phyloP scores from a whole-genome alignment of 116 monocot genomes.

The Zostera marina region DNA sequence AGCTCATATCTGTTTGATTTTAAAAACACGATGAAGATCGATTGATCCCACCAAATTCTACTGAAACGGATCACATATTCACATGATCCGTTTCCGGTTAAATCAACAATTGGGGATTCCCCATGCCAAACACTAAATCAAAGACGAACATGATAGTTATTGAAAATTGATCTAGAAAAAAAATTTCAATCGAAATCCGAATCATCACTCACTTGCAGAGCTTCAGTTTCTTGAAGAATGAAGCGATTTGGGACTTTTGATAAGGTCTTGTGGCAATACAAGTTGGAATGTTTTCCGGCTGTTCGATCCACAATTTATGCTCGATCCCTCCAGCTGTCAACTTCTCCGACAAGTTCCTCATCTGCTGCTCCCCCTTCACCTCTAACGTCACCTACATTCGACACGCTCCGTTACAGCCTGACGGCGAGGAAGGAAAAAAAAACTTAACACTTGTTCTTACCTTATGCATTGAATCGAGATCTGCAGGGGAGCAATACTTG shows the following conservation, averaged over 20 bases:
- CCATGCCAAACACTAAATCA: too few species aligned
- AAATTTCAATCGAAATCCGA: too few species aligned
- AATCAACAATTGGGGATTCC: too few species aligned
- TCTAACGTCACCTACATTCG: slow-evolving; percentile 65
- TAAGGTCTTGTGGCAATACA: slow-evolving; percentile 76
- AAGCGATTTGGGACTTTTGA: slow-evolving; percentile 38
- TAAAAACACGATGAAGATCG: too few species aligned
- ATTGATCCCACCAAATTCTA: too few species aligned
- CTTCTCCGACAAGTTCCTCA: slow-evolving; percentile 66
- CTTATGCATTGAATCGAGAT: slow-evolving; percentile 88
- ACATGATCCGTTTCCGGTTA: too few species aligned
- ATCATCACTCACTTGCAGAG: slow-evolving; percentile 97
- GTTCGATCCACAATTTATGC: slow-evolving; percentile 93
- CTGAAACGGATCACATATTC: too few species aligned
- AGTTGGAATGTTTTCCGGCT: slow-evolving; percentile 77
- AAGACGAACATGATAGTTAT: too few species aligned
- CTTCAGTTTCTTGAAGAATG: slow-evolving; percentile 92
- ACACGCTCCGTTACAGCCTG: too few species aligned
- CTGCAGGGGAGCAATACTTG: slow-evolving; percentile 39
- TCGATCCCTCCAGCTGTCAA: slow-evolving; percentile 40
- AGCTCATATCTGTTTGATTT: too few species aligned
- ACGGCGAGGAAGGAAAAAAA: neutral
- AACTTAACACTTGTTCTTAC: slow-evolving; percentile 8
- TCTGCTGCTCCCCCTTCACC: slow-evolving; percentile 80
- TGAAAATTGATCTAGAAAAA: too few species aligned